Evolutionary conservation across 2,329 filamentous ascomycete genomes (phyloP).

Genomic region (Fusarium odoratissimum): DNA sequence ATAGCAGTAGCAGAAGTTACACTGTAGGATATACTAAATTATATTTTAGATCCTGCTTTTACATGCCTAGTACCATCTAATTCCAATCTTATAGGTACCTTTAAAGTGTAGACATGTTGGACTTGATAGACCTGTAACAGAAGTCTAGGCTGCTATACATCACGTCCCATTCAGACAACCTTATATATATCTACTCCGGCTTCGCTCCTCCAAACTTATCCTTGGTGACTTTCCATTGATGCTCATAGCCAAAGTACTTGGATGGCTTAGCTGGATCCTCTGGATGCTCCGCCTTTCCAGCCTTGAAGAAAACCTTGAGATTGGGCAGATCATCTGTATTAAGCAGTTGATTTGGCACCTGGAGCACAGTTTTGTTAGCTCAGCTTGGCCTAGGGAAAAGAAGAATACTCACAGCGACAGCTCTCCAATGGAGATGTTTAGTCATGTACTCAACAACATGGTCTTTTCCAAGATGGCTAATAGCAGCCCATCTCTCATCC

Average conservation of each 20-base stretch:
- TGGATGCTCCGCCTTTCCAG: not conserved
- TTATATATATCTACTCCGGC: not conserved
- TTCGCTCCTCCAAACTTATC: not conserved
- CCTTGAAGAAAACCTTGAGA: not conserved
- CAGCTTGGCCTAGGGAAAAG: accelerated
- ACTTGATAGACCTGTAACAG: no score
- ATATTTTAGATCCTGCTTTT: no score
- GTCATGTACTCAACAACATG: not conserved
- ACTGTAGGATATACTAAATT: no score
- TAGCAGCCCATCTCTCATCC: not conserved
- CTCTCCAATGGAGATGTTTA: not conserved
- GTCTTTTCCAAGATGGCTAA: not conserved
- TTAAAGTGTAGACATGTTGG: no score
- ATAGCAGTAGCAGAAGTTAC: no score
- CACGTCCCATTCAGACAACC: accelerated
- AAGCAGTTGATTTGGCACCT: not conserved
- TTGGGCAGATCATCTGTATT: not conserved
- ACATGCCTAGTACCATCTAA: no score
- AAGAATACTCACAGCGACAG: not conserved
- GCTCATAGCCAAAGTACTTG: not conserved
- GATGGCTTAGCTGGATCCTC: not conserved
- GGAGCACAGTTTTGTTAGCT: accelerated
- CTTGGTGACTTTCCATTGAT: not conserved
- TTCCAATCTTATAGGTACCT: no score
- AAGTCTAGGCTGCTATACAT: not conserved